phyloP scores from a whole-genome alignment of 2,329 filamentous ascomycete genomes.

The Dendryphion nanum region DNA sequence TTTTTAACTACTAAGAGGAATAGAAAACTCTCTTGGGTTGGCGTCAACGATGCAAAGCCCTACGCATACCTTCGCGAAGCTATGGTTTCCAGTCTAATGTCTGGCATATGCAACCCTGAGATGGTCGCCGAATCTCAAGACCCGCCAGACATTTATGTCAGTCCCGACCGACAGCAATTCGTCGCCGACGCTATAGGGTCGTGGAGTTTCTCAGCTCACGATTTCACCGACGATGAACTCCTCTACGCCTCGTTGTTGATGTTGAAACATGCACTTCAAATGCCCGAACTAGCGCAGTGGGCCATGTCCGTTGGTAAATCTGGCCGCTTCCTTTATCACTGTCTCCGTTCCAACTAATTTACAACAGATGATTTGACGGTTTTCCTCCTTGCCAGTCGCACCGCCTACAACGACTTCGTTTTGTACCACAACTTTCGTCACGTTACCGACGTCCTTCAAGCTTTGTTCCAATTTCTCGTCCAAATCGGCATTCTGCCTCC shows the following conservation, averaged over 20 bases:
- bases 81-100: slow-evolving; percentile 91
- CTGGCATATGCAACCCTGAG: slow-evolving; percentile 75
- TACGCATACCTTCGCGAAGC: slow-evolving; percentile 88
- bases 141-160: slow-evolving; percentile 64
- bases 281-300: slow-evolving; percentile 80
- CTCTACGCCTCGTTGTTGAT: slow-evolving; percentile 82
- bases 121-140: slow-evolving; percentile 61
- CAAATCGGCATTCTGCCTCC: slow-evolving; percentile 72
- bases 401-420: slow-evolving; percentile 94
- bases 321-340: background rate
- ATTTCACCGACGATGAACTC: slow-evolving; percentile 86
- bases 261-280: slow-evolving; percentile 80
- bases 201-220: slow-evolving; percentile 89
- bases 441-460: slow-evolving; percentile 93
- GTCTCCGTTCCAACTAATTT: slow-evolving; percentile 14
- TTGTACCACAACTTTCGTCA: slow-evolving; percentile 98
- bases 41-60: slow-evolving; percentile 78
- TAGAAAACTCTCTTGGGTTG: slow-evolving; percentile 88
- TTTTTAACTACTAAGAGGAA: slow-evolving; percentile 70
- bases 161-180: slow-evolving; percentile 61
- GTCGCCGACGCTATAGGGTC: slow-evolving; percentile 69
- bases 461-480: slow-evolving; percentile 85
- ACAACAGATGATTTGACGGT: slow-evolving; percentile 71
- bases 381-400: slow-evolving; percentile 83
- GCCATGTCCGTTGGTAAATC: slow-evolving; percentile 72